Conservation (phyloP, 257 asterid genomes). For the Cordia subcordata region DNA sequence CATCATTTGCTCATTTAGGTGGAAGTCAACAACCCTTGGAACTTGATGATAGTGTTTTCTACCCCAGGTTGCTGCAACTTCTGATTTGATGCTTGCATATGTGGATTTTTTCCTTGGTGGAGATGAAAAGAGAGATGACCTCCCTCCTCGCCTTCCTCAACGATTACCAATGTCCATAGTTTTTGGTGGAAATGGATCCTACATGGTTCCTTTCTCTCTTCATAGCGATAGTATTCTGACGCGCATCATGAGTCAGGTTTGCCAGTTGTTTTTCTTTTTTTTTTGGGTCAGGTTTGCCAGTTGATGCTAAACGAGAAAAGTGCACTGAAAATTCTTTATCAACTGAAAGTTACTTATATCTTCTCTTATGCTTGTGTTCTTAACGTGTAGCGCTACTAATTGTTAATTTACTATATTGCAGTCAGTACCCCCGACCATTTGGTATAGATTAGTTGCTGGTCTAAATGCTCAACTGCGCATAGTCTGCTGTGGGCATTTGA, state of each 20-base stretch:
- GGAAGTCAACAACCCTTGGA: neutral
- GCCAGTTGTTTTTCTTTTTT: no score
- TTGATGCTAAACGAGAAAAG: constrained; percentile 8
- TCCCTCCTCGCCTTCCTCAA: constrained; percentile 81
- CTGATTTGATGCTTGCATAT: constrained; percentile 80
- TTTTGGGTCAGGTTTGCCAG: constrained; percentile 76
- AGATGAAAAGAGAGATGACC: constrained; percentile 81
- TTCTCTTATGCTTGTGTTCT: no score
- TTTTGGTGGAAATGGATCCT: constrained; percentile 92
- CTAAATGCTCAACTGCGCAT: constrained; percentile 87
- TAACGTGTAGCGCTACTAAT: constrained; percentile 5
- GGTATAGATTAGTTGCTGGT: constrained; percentile 90
- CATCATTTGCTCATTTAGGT: neutral
- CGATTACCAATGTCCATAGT: constrained; percentile 73
- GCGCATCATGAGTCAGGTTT: constrained; percentile 83
- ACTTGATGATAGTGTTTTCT: constrained; percentile 10
- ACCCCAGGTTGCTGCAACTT: constrained; percentile 75
- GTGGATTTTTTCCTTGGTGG: constrained; percentile 96
- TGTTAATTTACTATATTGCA: constrained; percentile 31
- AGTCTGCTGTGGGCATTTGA: constrained; percentile 69
- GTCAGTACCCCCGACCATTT: constrained; percentile 83
- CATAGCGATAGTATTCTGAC: constrained; percentile 73
- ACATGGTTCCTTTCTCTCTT: constrained; percentile 84
- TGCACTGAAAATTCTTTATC: neutral
- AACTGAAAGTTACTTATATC: neutral